phyloP scores from a whole-genome alignment of 2,329 filamentous ascomycete genomes.

The Talaromyces albobiverticillius region DNA sequence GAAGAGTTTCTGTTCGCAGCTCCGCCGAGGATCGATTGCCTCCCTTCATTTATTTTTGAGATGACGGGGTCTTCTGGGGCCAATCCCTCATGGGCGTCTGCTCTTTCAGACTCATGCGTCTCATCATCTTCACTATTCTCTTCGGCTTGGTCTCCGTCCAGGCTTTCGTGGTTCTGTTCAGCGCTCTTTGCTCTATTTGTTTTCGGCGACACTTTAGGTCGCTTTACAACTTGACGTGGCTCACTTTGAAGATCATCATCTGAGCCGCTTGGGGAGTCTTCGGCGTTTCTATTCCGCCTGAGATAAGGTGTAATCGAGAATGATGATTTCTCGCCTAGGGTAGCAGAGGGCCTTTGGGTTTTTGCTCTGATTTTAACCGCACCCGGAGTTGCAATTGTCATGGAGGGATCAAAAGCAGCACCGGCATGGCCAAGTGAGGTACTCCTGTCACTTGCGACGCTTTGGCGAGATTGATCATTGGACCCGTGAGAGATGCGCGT shows the following conservation, averaged over 20 bases:
- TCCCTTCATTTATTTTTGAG: conserved; percentile 15
- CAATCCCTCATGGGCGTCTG: background rate
- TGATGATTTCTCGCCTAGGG: conserved; percentile 78
- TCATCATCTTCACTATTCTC: background rate
- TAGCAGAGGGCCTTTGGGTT: conserved; percentile 54
- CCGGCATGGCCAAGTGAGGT: conserved; percentile 29
- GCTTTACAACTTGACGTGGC: background rate
- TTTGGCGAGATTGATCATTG: conserved; percentile 22
- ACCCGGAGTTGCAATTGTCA: conserved; percentile 52
- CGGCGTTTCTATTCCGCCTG: conserved; percentile 66
- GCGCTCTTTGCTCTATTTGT: background rate
- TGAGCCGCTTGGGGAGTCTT: conserved; percentile 28
- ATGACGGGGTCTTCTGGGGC: conserved; percentile 10
- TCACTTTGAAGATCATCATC: conserved; percentile 20
- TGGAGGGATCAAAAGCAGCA: conserved; percentile 40
- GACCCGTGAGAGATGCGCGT: conserved; percentile 30
- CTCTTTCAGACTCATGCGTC: background rate
- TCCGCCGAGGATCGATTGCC: conserved; percentile 30
- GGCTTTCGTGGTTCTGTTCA: background rate
- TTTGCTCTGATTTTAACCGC: conserved; percentile 53
- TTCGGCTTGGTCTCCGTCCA: background rate
- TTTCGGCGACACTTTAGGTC: background rate
- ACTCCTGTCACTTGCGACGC: conserved; percentile 40
- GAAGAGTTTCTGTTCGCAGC: conserved; percentile 20
- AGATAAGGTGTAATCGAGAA: conserved; percentile 95